Base-by-base conservation (phyloP, 2,329 filamentous ascomycete genomes). In the Fusarium avenaceum region DNA sequence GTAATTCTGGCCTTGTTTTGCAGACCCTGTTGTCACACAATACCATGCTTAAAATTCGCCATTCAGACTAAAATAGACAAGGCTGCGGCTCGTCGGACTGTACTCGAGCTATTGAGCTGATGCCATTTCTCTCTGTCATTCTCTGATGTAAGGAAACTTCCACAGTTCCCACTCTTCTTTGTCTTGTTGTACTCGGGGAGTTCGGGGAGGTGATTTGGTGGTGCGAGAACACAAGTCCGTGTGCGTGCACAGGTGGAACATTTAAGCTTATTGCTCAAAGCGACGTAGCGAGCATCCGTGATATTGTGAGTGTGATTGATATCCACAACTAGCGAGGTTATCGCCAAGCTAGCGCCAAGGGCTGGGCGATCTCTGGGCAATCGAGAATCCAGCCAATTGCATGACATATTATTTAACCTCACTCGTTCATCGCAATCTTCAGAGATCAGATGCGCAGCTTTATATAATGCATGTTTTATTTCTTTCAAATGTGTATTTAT, bases 181-280 rank as follows among this genome's bases (percentile, higher is more conserved):
- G 5, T 45, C 9, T n/a, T 4, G 9, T 45, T 10, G 24, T 7
- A 26, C 20, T 53, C 63, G 63, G 66, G 63, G 66, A 72, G 57
- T 70, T 68, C 52, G 47, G 57, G 60, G 70, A 62, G 43, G 22
- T 14, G 26, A 47, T 35, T 33, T 43, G 35, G 15, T 22, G 22
- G 19, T 26, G 20, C 6, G 19, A 61, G n/a, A 45, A 28, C 15
- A 7, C 19, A 40, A 38, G 22, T 47, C 20, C 17, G 40, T 51
- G 45, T 47, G 44, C 51, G 45, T 47, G 44, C 51, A 22, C 3
- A 47, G 28, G 59, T 64, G 45, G 59, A 35, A 19, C 30, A 17
- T 57, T 70, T 72, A 72, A 72, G 69, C 69, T 72, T 70, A 72
- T 71, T 71, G 30, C 38, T 28, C 38, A 43, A 54, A 40, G 54